Conservation (phyloP, 768 basidiomycete species). For the Tubosaeta sp. region DNA sequence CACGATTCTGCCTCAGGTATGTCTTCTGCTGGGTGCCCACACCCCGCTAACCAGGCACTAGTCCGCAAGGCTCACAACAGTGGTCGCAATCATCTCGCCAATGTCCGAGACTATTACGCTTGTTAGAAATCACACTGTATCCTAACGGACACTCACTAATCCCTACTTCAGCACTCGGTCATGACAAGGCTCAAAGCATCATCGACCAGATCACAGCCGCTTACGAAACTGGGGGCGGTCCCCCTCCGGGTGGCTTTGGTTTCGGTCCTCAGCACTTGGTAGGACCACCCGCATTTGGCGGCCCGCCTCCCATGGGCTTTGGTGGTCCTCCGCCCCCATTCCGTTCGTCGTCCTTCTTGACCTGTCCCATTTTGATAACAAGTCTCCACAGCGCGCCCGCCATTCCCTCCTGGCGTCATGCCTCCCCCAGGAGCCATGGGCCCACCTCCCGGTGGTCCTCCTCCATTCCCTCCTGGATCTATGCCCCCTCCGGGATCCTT, state of each 20-base stretch:
- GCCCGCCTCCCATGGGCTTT: constrained; percentile 52
- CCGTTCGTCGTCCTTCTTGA: constrained; percentile 11
- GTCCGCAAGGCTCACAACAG: constrained; percentile 98
- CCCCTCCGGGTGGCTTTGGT: constrained; percentile 83
- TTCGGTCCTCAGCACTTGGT: constrained; percentile 80
- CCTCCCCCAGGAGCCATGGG: constrained; percentile 47
- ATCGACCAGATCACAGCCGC: constrained; percentile 97
- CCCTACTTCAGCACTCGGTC: constrained; percentile 60
- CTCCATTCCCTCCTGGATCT: constrained; percentile 69
- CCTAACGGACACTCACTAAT: constrained; percentile 3
- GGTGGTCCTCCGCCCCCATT: constrained; percentile 34
- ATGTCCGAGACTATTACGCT: constrained; percentile 96
- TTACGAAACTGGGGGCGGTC: constrained; percentile 83
- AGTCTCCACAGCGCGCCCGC: constrained; percentile 49
- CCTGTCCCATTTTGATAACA: constrained; percentile 2
- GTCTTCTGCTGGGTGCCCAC: constrained; percentile 13
- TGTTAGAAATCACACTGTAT: constrained; percentile 44
- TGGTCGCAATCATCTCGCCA: constrained; percentile 93
- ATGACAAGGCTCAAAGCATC: constrained; percentile 97
- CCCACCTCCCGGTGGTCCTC: constrained; percentile 55
- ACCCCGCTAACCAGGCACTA: constrained; percentile 29
- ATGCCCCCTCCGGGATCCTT: constrained; percentile 47
- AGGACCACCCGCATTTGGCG: constrained; percentile 44
- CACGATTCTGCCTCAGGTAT: constrained; percentile 91
- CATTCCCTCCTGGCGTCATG: constrained; percentile 61